Evolutionary conservation across 257 asterid species (phyloP), one percentile per base, ranked within the genome.

Genomic region (Eustoma russellianum): DNA sequence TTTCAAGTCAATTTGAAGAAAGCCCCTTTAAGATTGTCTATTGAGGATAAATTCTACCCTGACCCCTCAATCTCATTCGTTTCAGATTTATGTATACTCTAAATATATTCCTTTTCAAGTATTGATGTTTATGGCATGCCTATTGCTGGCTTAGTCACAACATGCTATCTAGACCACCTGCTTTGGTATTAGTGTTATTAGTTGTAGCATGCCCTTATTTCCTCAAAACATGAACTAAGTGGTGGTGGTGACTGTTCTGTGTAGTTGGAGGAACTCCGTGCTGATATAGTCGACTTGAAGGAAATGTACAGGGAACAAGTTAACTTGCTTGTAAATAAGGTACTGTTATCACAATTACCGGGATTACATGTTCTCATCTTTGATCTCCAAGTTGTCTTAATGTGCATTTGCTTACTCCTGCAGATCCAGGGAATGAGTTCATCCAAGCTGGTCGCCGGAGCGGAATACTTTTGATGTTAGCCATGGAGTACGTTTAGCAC

Each of bases 271-370:
- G 98, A 87, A 68, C 94, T 92, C 18, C 90, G 98, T 34, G 95
- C 92, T 1, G 98, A 92, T 74, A 88, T 92, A 48, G 74, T 75
- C 15, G 98, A 92, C 73, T 72, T 92, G 66, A 88, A 92, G 79
- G 95, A 88, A 77, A 92, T 92, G 98, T 92, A 92, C 70, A 79
- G 93, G 68, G 97, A 92, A 72, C 98, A 92, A 92, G 97, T 92
- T 49, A 85, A 88, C 81, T 58, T 87, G 67, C 98, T 92, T 28
- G 97, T 88, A 73, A 83, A 88, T 68, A 88, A 88, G 98, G 98
- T 83, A 60, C 2, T 38, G 0, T 12, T 12, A 13, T 2, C 30
- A 24, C 30, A 24, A 2, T 14, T 5, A 15, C 19, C 6, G 10
- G 28, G 6, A 41, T 13, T 8, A 24, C 30, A 24, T 24, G 30